phyloP scores from a whole-genome alignment of 768 basidiomycete species.

The Cystobasidiopsis lactophilus region DNA sequence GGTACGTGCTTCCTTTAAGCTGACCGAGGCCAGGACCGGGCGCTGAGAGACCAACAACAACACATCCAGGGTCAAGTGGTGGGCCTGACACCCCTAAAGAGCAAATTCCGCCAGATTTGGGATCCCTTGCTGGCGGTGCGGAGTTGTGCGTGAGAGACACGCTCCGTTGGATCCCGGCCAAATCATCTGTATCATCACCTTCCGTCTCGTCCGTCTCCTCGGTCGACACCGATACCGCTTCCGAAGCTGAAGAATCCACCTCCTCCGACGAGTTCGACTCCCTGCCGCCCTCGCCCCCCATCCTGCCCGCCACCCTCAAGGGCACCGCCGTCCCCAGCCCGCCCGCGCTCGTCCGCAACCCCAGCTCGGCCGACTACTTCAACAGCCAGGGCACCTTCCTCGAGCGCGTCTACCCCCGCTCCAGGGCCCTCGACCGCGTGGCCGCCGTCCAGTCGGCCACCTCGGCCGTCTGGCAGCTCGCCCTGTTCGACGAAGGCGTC shows the following conservation, averaged over 20 bases:
- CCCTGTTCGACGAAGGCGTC: slow-evolving; percentile 33
- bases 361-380: too few relatives aligned
- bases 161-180: not conserved
- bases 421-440: slow-evolving; percentile 18
- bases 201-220: too few relatives aligned
- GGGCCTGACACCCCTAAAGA: not conserved
- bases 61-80: not conserved
- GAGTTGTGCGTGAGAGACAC: not conserved
- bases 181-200: too few relatives aligned
- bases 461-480: not conserved
- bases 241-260: too few relatives aligned
- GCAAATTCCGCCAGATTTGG: not conserved
- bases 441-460: not conserved
- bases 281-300: not conserved
- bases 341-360: too few relatives aligned
- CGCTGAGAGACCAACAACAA: not conserved
- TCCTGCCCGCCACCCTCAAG: not conserved
- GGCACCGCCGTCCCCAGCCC: not conserved
- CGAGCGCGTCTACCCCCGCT: slow-evolving; percentile 51
- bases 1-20: too few relatives aligned
- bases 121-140: not conserved
- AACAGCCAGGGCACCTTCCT: slow-evolving; percentile 43
- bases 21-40: too few relatives aligned
- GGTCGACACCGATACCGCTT: not conserved
- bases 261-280: not conserved